A percentile compares a stretch with the other conserved stretches of the same genome.
These are phyloP conservation scores for Saturnispora diversa DNA, from an alignment of 805 yeast genomes.

Conservation along the genomic window DNA sequence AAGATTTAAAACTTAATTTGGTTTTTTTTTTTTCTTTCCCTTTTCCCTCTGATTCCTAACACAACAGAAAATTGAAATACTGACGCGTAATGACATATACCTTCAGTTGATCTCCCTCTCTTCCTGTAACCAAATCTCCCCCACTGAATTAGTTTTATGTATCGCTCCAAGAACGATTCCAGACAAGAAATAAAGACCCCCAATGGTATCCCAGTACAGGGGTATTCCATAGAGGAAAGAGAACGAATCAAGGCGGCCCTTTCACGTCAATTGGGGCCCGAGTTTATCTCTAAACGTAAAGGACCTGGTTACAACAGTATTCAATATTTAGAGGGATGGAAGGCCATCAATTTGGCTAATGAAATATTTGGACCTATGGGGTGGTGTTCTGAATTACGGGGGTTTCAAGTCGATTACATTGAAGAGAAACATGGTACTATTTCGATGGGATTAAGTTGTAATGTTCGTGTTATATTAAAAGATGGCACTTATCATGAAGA, in stretches of 20 bases:
- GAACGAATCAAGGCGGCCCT: constrained; percentile 25
- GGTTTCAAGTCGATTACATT: constrained; percentile 58
- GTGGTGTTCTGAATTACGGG: constrained; percentile 67
- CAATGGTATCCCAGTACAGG: neutral
- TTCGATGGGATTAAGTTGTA: constrained; percentile 62
- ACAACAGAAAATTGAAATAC: neutral
- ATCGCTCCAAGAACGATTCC: constrained; percentile 6
- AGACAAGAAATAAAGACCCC: constrained; percentile 9
- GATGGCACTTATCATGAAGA: constrained; percentile 82
- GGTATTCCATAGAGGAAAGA: constrained; percentile 24
- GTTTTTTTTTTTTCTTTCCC: neutral
- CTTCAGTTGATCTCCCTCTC: too few species aligned
- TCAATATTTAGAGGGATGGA: constrained; percentile 78
- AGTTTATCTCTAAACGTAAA: constrained; percentile 64
- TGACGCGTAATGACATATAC: constrained; percentile 5
- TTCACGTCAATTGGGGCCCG: constrained; percentile 55
- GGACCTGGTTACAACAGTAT: constrained; percentile 67
- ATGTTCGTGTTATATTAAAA: constrained; percentile 60
- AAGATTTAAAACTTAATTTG: too few species aligned
- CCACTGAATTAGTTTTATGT: neutral
- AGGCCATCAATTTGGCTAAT: constrained; percentile 70
- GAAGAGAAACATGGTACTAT: constrained; percentile 54
- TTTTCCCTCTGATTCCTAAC: too few species aligned
- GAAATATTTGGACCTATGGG: constrained; percentile 79
- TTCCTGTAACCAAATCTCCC: too few species aligned